Base-by-base conservation (phyloP, 192 early-diverging fungal species). In the Backusella australiensis region DNA sequence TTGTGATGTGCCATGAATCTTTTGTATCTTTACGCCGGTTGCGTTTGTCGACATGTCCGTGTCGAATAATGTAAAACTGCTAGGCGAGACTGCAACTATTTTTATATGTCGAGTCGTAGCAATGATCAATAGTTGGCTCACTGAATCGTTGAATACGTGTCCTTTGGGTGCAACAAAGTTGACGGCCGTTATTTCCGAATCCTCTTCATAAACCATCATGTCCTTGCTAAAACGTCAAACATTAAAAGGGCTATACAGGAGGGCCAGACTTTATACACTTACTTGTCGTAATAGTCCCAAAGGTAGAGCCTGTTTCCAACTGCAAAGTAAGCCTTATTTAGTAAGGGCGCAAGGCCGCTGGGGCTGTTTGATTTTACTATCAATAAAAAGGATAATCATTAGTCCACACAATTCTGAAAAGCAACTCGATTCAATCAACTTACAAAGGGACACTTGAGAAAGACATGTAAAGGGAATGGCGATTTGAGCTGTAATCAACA, bases 321-420 rank as follows among this genome's bases (percentile, higher is more conserved):
- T 1, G 93, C 94, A 44, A 98, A 93, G 94, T 96, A 99, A 17
- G 92, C 96, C 26, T 93, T 91, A 67, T 93, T 85, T 69, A 99
- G 93, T 73, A 96, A 94, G 14, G 96, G 93, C 39, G 96, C 95
- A 23, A 99, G 80, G 1, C 97, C 97, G 89, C 96, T 93, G 80
- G 94, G 97, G 75, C 90, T 78, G 2, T 75, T 75, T n/a, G 91
- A 67, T 89, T 88, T 73, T 89, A 93, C 81, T 93, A 87, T 2
- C 0, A 7, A 36, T 34, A 32, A 59, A 46, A 4, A 1, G 0
- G 32, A 32, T 44, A n/a, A n/a, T n/a, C 19, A 49, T n/a, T 6
- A 49, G 46, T n/a, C 46, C 6, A 19, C 19, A 46, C 15, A 15
- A 46, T 17, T 19, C 46, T n/a, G 6, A 6, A 49, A 49, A 49